Conservation (phyloP, 2,329 filamentous ascomycete genomes). For the Aphanocladium album region DNA sequence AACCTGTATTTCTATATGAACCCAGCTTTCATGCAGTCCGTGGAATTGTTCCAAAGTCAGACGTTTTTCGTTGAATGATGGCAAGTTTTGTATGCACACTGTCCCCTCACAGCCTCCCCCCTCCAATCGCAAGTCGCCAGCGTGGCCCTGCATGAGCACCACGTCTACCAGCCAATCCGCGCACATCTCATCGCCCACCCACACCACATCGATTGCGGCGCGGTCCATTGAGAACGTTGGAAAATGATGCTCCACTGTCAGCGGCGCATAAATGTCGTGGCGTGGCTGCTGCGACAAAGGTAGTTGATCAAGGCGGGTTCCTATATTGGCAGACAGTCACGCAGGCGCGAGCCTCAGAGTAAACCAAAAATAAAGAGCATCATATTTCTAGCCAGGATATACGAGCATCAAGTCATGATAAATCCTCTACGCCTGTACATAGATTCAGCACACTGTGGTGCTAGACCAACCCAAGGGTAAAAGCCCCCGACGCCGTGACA, state of each 20-base stretch:
- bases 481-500: slow-evolving; percentile 1
- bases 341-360: no score
- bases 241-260: neutral
- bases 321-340: neutral
- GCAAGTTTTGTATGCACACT: neutral
- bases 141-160: slow-evolving; percentile 14
- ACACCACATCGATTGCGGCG: neutral
- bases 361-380: no score
- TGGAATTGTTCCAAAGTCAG: no score
- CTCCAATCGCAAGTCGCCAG: slow-evolving; percentile 6
- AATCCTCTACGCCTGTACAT: neutral
- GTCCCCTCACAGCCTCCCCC: neutral
- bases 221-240: neutral
- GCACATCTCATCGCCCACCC: neutral
- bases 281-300: neutral
- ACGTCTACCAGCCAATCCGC: slow-evolving; percentile 5
- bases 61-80: no score
- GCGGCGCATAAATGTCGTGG: neutral
- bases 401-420: neutral
- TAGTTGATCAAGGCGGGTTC: neutral
- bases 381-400: neutral
- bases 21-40: no score
- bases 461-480: neutral
- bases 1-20: no score
- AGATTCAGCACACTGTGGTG: neutral